These are phyloP conservation scores for Backusella tuberculispora DNA, from an alignment of 192 early-diverging fungal genomes.

Conservation along the genomic window DNA sequence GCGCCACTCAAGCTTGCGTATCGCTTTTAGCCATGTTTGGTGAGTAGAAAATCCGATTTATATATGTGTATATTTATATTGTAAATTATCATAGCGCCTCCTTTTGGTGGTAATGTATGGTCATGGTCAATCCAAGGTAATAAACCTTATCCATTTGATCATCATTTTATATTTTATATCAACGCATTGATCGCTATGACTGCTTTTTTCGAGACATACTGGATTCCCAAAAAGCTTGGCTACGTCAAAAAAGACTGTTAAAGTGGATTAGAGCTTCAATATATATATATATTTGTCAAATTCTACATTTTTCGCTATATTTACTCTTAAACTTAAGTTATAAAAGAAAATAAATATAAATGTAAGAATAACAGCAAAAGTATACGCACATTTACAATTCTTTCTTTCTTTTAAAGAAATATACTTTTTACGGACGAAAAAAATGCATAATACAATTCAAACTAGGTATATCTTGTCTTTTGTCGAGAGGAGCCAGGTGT, in stretches of 20 bases:
- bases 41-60: neutral
- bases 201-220: constrained; percentile 39
- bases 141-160: constrained; percentile 54
- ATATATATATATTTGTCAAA: too few relatives aligned
- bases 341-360: too few relatives aligned
- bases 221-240: constrained; percentile 35
- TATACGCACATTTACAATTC: too few relatives aligned
- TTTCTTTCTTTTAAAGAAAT: too few relatives aligned
- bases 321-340: too few relatives aligned
- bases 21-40: constrained; percentile 41
- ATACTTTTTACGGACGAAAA: too few relatives aligned
- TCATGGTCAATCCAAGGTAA: constrained; percentile 54
- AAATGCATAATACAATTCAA: constrained; percentile 62
- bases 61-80: neutral
- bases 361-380: too few relatives aligned
- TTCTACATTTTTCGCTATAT: too few relatives aligned
- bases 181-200: constrained; percentile 41
- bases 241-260: neutral
- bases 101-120: constrained; percentile 56
- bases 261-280: too few relatives aligned
- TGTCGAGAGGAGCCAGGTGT: too few relatives aligned
- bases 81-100: constrained; percentile 49
- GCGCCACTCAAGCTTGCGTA: constrained; percentile 52
- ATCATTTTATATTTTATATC: constrained; percentile 56
- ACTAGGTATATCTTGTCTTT: constrained; percentile 51